Percentiles rank a stretch among this genome's conserved stretches.
phyloP scores from a whole-genome alignment of 202 grass and related monocot genomes.

The Alloteropsis angusta region DNA sequence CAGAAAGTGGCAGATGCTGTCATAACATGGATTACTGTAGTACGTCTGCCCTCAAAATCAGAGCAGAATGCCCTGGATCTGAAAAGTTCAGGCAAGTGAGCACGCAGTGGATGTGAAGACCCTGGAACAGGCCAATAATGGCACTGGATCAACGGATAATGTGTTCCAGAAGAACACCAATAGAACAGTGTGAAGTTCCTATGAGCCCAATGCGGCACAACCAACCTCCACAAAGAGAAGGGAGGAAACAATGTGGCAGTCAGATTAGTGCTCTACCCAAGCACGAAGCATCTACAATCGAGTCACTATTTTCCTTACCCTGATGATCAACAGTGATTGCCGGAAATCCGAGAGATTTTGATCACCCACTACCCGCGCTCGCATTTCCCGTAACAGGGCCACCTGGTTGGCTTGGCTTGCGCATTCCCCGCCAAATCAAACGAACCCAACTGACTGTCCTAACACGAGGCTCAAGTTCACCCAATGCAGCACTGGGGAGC shows the following conservation, averaged over 20 bases:
- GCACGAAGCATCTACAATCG: neutral
- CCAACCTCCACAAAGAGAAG: neutral
- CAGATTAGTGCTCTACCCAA: neutral
- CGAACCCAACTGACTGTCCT: neutral
- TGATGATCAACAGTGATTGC: constrained; percentile 5
- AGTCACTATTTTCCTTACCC: neutral
- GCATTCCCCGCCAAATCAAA: neutral
- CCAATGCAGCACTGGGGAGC: neutral
- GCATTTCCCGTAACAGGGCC: neutral
- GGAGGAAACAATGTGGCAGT: neutral
- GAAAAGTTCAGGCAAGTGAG: neutral
- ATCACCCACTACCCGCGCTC: neutral
- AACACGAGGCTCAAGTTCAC: neutral
- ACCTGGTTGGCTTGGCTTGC: neutral
- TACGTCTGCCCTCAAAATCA: neutral
- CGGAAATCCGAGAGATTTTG: neutral
- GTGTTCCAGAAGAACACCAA: neutral
- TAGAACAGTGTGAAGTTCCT: neutral
- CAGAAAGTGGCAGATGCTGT: neutral
- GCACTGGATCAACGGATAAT: neutral
- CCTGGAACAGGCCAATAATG: neutral
- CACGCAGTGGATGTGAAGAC: neutral
- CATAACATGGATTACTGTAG: neutral
- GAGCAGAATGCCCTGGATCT: neutral
- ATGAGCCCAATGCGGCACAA: neutral